Evolutionary conservation across 129 eudicot species (phyloP).

Genomic region (Smallanthus sonchifolius): DNA sequence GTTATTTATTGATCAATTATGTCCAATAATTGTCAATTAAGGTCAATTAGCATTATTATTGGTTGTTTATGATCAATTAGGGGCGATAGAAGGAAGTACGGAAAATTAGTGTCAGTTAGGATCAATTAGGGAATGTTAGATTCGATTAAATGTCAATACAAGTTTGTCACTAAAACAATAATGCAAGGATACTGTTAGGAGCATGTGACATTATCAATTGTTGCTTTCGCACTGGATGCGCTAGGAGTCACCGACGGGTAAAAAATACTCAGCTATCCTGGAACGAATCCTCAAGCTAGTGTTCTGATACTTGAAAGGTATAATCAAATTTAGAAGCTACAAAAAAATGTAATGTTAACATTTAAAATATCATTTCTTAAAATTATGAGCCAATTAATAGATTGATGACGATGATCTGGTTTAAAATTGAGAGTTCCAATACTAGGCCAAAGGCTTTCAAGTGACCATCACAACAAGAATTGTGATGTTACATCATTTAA

Average conservation of each 20-base stretch:
- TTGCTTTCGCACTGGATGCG: slow-evolving; percentile 57
- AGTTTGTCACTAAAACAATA: slow-evolving; percentile 50
- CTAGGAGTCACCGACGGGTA: slow-evolving; percentile 73
- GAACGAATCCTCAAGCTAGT: slow-evolving; percentile 93
- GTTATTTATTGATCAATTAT: too few relatives aligned
- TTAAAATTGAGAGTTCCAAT: slow-evolving; percentile 36
- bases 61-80: too few relatives aligned
- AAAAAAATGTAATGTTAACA: neutral
- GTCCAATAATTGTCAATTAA: too few relatives aligned
- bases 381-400: neutral
- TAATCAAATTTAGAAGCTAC: neutral
- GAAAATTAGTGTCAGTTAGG: too few relatives aligned
- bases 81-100: too few relatives aligned
- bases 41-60: too few relatives aligned
- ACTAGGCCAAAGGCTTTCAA: slow-evolving; percentile 33
- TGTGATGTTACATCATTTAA: too few relatives aligned
- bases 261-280: slow-evolving; percentile 57
- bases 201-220: slow-evolving; percentile 87
- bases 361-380: neutral
- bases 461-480: too few relatives aligned
- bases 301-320: slow-evolving; percentile 93
- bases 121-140: too few relatives aligned
- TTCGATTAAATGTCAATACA: slow-evolving; percentile 39
- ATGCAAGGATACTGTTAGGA: slow-evolving; percentile 68
- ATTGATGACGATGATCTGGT: neutral